Percentiles rank a stretch among this genome's conserved stretches.
phyloP scores from a whole-genome alignment of 2,329 filamentous ascomycete genomes.

The Teratosphaeria zuluensis region DNA sequence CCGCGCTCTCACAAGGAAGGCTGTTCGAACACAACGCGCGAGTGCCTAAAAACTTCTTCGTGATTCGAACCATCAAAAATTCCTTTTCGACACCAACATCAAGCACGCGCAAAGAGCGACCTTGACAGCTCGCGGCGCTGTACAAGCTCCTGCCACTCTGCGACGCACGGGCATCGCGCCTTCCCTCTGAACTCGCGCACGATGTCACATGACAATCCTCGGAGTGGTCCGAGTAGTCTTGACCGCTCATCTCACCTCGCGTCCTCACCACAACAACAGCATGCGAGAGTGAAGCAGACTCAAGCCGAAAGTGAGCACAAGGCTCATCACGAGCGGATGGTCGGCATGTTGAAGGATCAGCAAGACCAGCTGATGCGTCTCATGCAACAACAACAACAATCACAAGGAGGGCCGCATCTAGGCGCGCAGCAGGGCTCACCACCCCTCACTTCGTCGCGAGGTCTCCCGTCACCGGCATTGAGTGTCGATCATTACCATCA shows the following conservation, averaged over 20 bases:
- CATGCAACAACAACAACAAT: background rate
- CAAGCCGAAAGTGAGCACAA: background rate
- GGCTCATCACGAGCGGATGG: background rate
- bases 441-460: background rate
- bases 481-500: background rate
- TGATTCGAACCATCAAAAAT: background rate
- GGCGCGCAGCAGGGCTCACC: background rate
- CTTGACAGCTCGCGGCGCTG: background rate
- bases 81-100: background rate
- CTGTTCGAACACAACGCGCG: background rate
- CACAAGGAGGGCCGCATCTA: background rate
- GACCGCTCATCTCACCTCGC: background rate
- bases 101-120: background rate
- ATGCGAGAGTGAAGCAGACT: background rate
- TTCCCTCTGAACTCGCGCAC: background rate
- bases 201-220: background rate
- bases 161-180: background rate
- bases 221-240: background rate
- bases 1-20: background rate
- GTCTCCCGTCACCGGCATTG: background rate
- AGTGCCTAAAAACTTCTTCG: background rate
- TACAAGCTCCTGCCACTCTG: background rate
- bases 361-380: background rate
- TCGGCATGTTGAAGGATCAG: background rate
- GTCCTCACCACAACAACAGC: background rate